Percentiles rank a stretch among this genome's conserved stretches.
Conservation (phyloP, 768 basidiomycete species). For the Postia placenta region DNA sequence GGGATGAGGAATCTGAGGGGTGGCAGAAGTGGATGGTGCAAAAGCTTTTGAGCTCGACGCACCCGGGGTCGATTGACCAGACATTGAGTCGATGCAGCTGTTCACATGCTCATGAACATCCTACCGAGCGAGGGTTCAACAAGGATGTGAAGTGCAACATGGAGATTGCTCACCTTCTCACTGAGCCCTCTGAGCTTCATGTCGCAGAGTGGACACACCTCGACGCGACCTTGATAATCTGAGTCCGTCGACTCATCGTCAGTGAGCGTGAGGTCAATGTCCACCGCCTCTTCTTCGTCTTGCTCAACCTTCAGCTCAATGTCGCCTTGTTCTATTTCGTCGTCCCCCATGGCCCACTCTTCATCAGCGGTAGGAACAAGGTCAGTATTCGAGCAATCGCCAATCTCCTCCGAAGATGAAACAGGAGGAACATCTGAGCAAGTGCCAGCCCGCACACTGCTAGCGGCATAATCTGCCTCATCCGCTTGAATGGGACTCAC, state of each 20-base stretch:
- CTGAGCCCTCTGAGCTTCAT: conserved; percentile 21
- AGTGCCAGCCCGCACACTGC: not conserved
- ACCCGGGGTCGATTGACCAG: not conserved
- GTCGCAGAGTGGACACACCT: conserved; percentile 28
- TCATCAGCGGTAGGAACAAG: conserved; percentile 22
- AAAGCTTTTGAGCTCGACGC: conserved; percentile 3
- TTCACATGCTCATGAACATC: conserved; percentile 52
- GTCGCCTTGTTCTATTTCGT: conserved; percentile 45
- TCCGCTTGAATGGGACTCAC: not conserved
- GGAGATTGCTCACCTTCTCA: too few relatives aligned
- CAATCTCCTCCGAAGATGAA: not conserved
- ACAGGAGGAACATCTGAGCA: not conserved
- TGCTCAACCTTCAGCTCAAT: conserved; percentile 17
- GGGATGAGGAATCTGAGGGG: conserved; percentile 8
- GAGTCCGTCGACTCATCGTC: conserved; percentile 2
- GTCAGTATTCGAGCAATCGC: too few relatives aligned
- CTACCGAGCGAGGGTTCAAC: too few relatives aligned
- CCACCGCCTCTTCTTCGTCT: conserved; percentile 24
- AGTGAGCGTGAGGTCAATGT: conserved; percentile 20
- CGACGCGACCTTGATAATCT: conserved; percentile 9
- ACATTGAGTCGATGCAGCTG: conserved; percentile 40
- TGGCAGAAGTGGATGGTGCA: not conserved
- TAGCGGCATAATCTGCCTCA: not conserved
- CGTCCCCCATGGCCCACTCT: conserved; percentile 72
- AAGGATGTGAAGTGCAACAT: too few relatives aligned